phyloP scores from a whole-genome alignment of 176 grass and related monocot genomes.

The Triticum turgidum region DNA sequence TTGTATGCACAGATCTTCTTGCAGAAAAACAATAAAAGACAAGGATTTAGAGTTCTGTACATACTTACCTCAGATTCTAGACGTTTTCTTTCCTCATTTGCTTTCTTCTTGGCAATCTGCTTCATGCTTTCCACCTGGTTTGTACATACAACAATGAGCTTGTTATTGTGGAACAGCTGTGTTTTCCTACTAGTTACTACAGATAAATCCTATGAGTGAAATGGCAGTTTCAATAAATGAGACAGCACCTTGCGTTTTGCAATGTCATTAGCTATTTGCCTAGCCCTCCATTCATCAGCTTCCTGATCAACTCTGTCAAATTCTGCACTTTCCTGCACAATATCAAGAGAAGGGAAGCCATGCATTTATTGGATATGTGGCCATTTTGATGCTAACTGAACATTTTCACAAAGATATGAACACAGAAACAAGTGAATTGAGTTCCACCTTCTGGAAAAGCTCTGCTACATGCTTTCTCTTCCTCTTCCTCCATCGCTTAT shows the following conservation, averaged over 20 bases:
- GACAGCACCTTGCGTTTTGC: constrained; percentile 61
- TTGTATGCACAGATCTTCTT: background rate
- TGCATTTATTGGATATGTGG: background rate
- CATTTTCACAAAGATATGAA: background rate
- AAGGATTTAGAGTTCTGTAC: constrained; percentile 12
- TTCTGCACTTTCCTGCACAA: constrained; percentile 64
- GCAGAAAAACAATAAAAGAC: background rate
- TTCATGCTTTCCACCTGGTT: constrained; percentile 88
- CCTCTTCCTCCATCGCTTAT: constrained; percentile 88
- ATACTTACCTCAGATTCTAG: constrained; percentile 83
- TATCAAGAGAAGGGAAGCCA: constrained; percentile 4
- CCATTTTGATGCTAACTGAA: background rate
- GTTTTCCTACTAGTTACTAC: background rate
- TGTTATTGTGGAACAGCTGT: background rate
- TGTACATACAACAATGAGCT: constrained; percentile 13
- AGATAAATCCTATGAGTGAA: constrained; percentile 10
- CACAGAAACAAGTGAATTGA: background rate
- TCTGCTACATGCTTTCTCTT: constrained; percentile 62
- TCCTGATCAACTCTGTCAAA: constrained; percentile 71
- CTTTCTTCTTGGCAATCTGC: constrained; percentile 87
- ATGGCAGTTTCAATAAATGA: constrained; percentile 10
- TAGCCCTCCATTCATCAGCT: constrained; percentile 92
- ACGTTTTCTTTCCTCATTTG: constrained; percentile 76
- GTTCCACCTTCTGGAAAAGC: constrained; percentile 57
- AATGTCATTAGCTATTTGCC: constrained; percentile 88